A percentile compares a stretch with the other conserved stretches of the same genome.
These are phyloP conservation scores for Microdochium paspali DNA, from an alignment of 2,329 filamentous ascomycete genomes.

Conservation along the genomic window DNA sequence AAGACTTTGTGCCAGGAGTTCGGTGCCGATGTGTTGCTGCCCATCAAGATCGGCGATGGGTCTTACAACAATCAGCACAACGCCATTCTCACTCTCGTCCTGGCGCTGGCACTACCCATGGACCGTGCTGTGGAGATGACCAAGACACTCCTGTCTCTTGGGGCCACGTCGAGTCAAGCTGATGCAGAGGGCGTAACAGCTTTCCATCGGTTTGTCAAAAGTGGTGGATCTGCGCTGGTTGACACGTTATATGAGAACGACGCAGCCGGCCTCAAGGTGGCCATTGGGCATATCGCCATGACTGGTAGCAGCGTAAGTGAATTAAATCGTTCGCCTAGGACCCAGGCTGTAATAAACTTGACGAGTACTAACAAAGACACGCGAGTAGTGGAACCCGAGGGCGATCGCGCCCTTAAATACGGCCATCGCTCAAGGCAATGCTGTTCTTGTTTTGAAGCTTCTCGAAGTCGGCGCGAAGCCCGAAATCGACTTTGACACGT, in stretches of 20 bases:
- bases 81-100: slow-evolving; percentile 59
- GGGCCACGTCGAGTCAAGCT: slow-evolving; percentile 65
- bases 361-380: neutral
- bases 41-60: slow-evolving; percentile 54
- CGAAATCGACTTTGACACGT: slow-evolving; percentile 53
- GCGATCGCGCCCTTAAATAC: slow-evolving; percentile 43
- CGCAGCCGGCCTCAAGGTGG: slow-evolving; percentile 47
- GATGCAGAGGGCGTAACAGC: slow-evolving; percentile 56
- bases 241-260: slow-evolving; percentile 46
- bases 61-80: slow-evolving; percentile 36
- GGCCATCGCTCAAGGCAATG: slow-evolving; percentile 46
- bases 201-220: slow-evolving; percentile 54
- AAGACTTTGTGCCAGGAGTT: slow-evolving; percentile 61
- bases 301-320: slow-evolving; percentile 15
- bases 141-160: slow-evolving; percentile 54
- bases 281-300: slow-evolving; percentile 56
- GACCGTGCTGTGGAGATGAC: slow-evolving; percentile 58
- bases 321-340: neutral
- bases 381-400: slow-evolving; percentile 11
- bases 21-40: slow-evolving; percentile 67
- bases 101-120: slow-evolving; percentile 55
- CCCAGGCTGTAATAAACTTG: neutral
- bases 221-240: slow-evolving; percentile 35
- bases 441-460: slow-evolving; percentile 45
- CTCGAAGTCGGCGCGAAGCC: slow-evolving; percentile 53